These are phyloP conservation scores for Liriodendron chinense DNA, from an alignment of 164 flowering plant genomes.

Conservation along the genomic window DNA sequence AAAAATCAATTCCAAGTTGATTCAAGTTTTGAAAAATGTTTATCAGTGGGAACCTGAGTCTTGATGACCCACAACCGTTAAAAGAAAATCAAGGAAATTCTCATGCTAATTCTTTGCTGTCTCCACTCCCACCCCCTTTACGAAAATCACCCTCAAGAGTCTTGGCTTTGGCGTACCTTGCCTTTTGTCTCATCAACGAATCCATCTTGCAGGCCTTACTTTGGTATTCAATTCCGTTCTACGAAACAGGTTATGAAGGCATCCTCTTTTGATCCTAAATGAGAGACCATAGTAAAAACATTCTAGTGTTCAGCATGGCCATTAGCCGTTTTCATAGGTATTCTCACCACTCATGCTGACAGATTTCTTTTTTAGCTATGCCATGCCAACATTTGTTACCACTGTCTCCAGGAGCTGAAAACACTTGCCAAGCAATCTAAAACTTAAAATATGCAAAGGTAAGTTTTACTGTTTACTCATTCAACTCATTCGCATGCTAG, in stretches of 20 bases:
- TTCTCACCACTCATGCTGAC: constrained; percentile 5
- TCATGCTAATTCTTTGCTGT: too few species aligned
- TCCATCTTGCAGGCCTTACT: constrained; percentile 24
- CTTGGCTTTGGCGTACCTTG: constrained; percentile 86
- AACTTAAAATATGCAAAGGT: constrained; percentile 16
- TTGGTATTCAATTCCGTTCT: constrained; percentile 13
- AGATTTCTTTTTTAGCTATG: background rate
- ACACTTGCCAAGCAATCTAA: constrained; percentile 31
- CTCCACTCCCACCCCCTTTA: too few species aligned
- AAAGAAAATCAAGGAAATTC: too few species aligned
- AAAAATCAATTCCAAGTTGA: too few species aligned
- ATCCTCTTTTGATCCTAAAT: constrained; percentile 41
- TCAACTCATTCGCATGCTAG: background rate
- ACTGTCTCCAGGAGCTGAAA: constrained; percentile 41
- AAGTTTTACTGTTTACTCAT: constrained; percentile 3
- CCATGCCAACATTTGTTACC: background rate
- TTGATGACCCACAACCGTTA: too few species aligned
- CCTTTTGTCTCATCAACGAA: constrained; percentile 44
- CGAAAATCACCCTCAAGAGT: constrained; percentile 90
- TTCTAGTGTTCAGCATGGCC: constrained; percentile 47
- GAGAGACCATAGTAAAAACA: constrained; percentile 90
- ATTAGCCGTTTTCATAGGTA: constrained; percentile 80
- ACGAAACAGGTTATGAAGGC: constrained; percentile 31
- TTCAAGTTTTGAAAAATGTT: too few species aligned
- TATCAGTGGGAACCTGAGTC: too few species aligned